These are phyloP conservation scores for Kwoniella dendrophila DNA, from an alignment of 768 basidiomycete species.

Conservation along the genomic window DNA sequence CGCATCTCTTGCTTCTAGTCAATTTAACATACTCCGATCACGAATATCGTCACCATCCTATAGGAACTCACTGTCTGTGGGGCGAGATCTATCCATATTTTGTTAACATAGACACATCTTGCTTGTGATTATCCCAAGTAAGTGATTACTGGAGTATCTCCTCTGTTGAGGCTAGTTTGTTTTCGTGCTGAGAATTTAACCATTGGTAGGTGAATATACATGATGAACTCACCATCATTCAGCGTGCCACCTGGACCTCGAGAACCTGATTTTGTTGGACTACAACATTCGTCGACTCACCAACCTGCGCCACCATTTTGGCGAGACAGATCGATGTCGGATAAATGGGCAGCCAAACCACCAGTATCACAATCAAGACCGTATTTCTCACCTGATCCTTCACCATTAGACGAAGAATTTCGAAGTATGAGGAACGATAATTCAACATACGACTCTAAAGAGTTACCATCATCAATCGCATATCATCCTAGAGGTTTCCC, in stretches of 20 bases:
- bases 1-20: not conserved
- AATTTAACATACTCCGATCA: no score
- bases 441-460: not conserved
- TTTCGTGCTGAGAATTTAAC: not conserved
- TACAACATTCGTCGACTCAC: not conserved
- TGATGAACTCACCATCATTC: conserved; percentile 1
- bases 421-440: not conserved
- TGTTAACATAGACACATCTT: no score
- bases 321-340: not conserved
- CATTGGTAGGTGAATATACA: not conserved
- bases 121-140: no score
- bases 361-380: conserved; percentile 17
- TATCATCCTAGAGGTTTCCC: conserved; percentile 10
- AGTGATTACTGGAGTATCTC: no score
- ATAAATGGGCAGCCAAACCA: conserved; percentile 5
- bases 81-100: no score
- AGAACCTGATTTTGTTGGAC: conserved; percentile 5
- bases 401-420: conserved; percentile 11
- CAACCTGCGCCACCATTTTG: conserved; percentile 2
- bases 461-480: not conserved
- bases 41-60: no score
- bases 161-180: no score
- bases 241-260: conserved; percentile 13
- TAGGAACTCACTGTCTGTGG: no score
- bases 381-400: conserved; percentile 19